Percentiles rank a stretch among this genome's conserved stretches.
Evolutionary conservation across 495 filamentous ascomycete species (phyloP).

Genomic region (Glutinoglossum americanum): DNA sequence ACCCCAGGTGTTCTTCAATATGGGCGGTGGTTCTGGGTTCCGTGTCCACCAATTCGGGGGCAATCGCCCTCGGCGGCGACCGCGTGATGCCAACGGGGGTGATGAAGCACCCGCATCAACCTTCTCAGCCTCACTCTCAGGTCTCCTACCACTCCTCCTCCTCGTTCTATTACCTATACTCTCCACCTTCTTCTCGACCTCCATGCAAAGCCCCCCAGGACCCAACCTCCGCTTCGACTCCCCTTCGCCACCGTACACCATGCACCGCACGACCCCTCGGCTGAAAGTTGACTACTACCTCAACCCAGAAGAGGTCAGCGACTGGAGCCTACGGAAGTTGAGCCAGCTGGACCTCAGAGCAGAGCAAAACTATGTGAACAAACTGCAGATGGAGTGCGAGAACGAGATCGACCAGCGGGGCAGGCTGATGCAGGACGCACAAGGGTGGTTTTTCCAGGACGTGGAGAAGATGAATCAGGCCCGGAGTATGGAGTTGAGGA

Average conservation of each 20-base stretch:
- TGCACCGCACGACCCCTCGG: slow-evolving; percentile 44
- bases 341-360: slow-evolving; percentile 52
- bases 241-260: slow-evolving; percentile 43
- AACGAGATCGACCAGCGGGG: slow-evolving; percentile 38
- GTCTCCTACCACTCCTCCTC: slow-evolving; percentile 67
- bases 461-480: slow-evolving; percentile 50
- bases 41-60: slow-evolving; percentile 78
- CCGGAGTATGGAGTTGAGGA: slow-evolving; percentile 35
- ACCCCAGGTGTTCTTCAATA: slow-evolving; percentile 78
- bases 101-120: slow-evolving; percentile 18
- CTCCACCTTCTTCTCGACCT: slow-evolving; percentile 52
- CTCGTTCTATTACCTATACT: slow-evolving; percentile 78
- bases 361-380: slow-evolving; percentile 46
- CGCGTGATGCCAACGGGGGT: slow-evolving; percentile 34
- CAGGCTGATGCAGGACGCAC: slow-evolving; percentile 52
- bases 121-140: slow-evolving; percentile 24
- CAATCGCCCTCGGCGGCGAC: slow-evolving; percentile 39
- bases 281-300: slow-evolving; percentile 66
- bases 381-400: slow-evolving; percentile 48
- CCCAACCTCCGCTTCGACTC: slow-evolving; percentile 53
- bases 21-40: slow-evolving; percentile 62
- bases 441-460: slow-evolving; percentile 76
- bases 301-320: slow-evolving; percentile 52
- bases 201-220: slow-evolving; percentile 28
- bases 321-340: slow-evolving; percentile 43